These are phyloP conservation scores for Starmerella vaccinii DNA, from an alignment of 805 yeast genomes.

Conservation along the genomic window DNA sequence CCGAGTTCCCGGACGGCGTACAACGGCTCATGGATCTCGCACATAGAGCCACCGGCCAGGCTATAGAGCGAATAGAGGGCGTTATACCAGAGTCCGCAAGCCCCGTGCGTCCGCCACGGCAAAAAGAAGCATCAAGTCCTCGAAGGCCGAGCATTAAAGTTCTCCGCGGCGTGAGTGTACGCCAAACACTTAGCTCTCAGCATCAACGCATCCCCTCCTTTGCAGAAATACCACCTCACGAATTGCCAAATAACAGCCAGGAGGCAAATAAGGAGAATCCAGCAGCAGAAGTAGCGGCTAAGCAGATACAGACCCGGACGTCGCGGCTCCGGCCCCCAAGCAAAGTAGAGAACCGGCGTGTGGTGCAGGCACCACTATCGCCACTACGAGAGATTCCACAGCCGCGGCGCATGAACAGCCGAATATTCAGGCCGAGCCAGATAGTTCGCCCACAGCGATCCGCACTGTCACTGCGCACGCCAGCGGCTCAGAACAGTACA, in stretches of 20 bases:
- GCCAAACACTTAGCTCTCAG: conserved; percentile 2
- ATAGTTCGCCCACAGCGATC: background rate
- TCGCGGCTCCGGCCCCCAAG: conserved; percentile 13
- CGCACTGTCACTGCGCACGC: background rate
- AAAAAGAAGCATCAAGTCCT: conserved; percentile 2
- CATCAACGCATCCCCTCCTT: conserved; percentile 5
- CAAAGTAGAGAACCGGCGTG: conserved; percentile 7
- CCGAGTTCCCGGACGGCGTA: conserved; percentile 8
- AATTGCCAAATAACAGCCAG: background rate
- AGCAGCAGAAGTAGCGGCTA: background rate
- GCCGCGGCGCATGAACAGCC: conserved; percentile 2
- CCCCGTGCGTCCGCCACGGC: background rate
- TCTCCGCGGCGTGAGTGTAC: conserved; percentile 8
- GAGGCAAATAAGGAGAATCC: conserved; percentile 7
- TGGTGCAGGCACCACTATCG: background rate
- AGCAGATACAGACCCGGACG: background rate
- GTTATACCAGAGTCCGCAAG: background rate
- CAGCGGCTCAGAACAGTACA: background rate
- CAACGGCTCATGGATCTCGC: conserved; percentile 2
- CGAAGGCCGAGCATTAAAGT: conserved; percentile 4
- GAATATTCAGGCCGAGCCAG: conserved; percentile 5
- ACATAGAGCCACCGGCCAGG: background rate
- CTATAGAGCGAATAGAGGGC: background rate
- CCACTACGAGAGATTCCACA: background rate
- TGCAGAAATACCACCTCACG: background rate